phyloP scores from a whole-genome alignment of 306 rosid species.

The Sphenostylis stenocarpa region DNA sequence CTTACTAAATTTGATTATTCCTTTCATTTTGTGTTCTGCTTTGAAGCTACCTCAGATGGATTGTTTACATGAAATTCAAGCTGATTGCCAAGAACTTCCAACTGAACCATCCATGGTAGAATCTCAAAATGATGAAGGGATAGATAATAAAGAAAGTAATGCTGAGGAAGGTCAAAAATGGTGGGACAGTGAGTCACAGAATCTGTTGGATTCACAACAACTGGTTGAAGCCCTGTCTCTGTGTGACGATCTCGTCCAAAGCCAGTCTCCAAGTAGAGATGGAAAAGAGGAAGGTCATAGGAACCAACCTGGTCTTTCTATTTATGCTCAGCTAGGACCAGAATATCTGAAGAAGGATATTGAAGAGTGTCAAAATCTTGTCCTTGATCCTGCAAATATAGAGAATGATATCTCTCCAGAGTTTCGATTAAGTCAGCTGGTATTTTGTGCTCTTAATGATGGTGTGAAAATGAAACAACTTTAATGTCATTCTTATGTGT shows the following conservation, averaged over 20 bases:
- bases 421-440: constrained; percentile 82
- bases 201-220: constrained; percentile 75
- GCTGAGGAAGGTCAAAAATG: constrained; percentile 64
- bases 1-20: constrained; percentile 29
- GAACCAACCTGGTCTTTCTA: constrained; percentile 51
- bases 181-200: constrained; percentile 91
- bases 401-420: constrained; percentile 73
- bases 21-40: constrained; percentile 8
- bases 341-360: constrained; percentile 78
- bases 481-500: not conserved
- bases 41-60: constrained; percentile 30
- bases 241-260: constrained; percentile 72
- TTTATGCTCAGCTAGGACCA: constrained; percentile 68
- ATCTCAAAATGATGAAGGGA: constrained; percentile 34
- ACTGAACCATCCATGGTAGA: constrained; percentile 34
- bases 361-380: constrained; percentile 74
- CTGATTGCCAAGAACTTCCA: constrained; percentile 40
- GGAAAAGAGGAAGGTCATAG: constrained; percentile 39
- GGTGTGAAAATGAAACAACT: not conserved
- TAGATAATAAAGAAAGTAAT: constrained; percentile 38
- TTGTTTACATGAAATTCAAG: constrained; percentile 45
- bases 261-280: constrained; percentile 73
- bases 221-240: constrained; percentile 71
- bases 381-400: constrained; percentile 50
- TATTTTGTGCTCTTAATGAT: constrained; percentile 25